Base-by-base conservation (phyloP, 179 eudicot genomes). In the Gypsophila paniculata region DNA sequence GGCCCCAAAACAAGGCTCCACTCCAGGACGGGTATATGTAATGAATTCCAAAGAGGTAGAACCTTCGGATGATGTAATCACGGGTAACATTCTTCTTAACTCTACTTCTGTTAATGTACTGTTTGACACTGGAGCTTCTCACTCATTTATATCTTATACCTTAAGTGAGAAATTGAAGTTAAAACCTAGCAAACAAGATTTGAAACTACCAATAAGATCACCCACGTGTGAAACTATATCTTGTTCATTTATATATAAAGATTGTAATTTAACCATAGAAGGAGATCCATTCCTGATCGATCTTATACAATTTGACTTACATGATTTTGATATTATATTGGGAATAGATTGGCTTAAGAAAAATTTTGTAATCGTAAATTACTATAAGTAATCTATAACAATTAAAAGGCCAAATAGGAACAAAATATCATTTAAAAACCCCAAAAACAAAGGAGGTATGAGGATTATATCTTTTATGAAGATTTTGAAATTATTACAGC, bases 61-160 rank as follows among this genome's bases (percentile, higher is more conserved):
- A 18, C 9, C 46, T 7, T 6, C n/a, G 0, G 23, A 18, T 4
- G 34, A 19, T 0, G 57, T 12, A 0, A 2, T 69, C 0, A 52
- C 48, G 18, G 29, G 48, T 69, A 69, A 53, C 18, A 49, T 53
- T 69, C 11, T 54, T 25, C 44, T 53, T 6, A 54, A 54, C 19
- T 29, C 61, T 6, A 52, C 25, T 34, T 48, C 49, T 52, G 57
- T 69, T 22, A 22, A 14, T n/a, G 61, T 53, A 7, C 32, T 69
- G 21, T 69, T 51, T 68, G 71, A 68, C 23, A 68, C 42, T 49
- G 59, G 71, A 68, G 71, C 71, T 19, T 46, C 70, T 4, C 34
- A 22, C 46, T 46, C 70, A 19, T 65, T 65, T 21, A 65, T 39
- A 38, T 65, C 68, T 8, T 11, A 39, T 19, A 36, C 51, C 6